phyloP scores from a whole-genome alignment of 2,329 filamentous ascomycete genomes.

The Aspergillus alliaceus region DNA sequence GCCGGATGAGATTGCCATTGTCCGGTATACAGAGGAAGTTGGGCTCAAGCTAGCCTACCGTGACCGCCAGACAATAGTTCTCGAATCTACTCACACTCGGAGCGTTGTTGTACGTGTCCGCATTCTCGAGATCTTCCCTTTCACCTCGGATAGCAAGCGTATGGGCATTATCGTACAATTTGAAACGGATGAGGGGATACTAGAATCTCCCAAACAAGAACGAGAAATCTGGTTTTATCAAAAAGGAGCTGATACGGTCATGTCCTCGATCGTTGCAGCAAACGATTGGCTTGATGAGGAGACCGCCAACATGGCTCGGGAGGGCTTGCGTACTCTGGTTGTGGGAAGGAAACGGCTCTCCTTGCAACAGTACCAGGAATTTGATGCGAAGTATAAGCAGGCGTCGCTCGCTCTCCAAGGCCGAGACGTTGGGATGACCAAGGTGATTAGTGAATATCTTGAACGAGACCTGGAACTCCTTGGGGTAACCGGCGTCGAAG shows the following conservation, averaged over 20 bases:
- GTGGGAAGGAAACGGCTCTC: slow-evolving; percentile 90
- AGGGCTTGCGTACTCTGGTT: slow-evolving; percentile 89
- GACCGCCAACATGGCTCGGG: slow-evolving; percentile 98
- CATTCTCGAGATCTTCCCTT: slow-evolving; percentile 93
- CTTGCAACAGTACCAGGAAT: slow-evolving; percentile 74
- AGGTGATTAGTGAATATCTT: slow-evolving; percentile 75
- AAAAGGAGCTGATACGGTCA: slow-evolving; percentile 97
- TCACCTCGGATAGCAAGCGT: slow-evolving; percentile 94
- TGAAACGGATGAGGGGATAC: slow-evolving; percentile 55
- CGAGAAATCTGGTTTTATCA: slow-evolving; percentile 98
- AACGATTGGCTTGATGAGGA: slow-evolving; percentile 99
- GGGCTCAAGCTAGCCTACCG: slow-evolving; percentile 81
- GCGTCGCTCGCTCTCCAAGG: slow-evolving; percentile 77
- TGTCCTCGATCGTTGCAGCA: slow-evolving; percentile 89
- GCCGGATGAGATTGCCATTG: slow-evolving; percentile 96
- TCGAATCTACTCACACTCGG: slow-evolving; percentile 74
- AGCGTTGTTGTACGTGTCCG: slow-evolving; percentile 77
- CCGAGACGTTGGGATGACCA: slow-evolving; percentile 79
- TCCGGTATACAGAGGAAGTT: slow-evolving; percentile 90
- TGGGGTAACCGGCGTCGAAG: slow-evolving; percentile 96
- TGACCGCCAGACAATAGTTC: slow-evolving; percentile 80
- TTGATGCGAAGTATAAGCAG: slow-evolving; percentile 71
- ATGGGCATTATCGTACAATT: slow-evolving; percentile 98
- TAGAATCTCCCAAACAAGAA: slow-evolving; percentile 53
- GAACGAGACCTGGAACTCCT: slow-evolving; percentile 88